A percentile compares a stretch with the other conserved stretches of the same genome.
phyloP scores from a whole-genome alignment of 1,284 basidiomycete genomes.

The Malassezia slooffiae region DNA sequence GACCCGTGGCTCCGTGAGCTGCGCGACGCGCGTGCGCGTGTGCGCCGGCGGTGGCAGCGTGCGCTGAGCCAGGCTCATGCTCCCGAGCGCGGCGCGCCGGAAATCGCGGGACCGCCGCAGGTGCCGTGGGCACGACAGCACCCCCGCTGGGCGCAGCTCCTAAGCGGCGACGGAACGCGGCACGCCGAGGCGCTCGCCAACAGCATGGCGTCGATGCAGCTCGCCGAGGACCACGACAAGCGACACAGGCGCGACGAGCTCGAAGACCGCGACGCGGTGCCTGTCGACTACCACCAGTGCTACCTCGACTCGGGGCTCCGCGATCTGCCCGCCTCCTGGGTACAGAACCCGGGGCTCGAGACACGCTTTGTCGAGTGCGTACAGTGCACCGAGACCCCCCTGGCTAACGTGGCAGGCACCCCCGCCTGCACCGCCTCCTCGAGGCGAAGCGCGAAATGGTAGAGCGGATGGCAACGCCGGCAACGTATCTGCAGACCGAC shows the following conservation, averaged over 20 bases:
- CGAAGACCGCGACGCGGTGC: constrained; percentile 59
- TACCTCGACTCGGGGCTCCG: constrained; percentile 58
- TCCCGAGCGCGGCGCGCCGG: too few species aligned
- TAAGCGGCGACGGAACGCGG: too few species aligned
- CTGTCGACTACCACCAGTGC: constrained; percentile 83
- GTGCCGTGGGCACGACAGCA: neutral
- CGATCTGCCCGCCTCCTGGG: constrained; percentile 32
- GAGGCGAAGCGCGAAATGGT: constrained; percentile 32
- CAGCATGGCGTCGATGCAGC: too few species aligned
- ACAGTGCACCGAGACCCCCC: constrained; percentile 48
- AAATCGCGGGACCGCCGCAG: too few species aligned
- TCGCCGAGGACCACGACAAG: too few species aligned
- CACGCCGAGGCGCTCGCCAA: too few species aligned
- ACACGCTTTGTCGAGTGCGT: constrained; percentile 84
- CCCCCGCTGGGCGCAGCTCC: constrained; percentile 1
- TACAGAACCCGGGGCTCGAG: constrained; percentile 48
- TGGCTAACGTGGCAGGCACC: constrained; percentile 62
- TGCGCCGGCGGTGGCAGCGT: too few species aligned
- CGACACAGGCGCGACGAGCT: too few species aligned
- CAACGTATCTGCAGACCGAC: constrained; percentile 31
- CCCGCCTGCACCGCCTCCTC: constrained; percentile 31
- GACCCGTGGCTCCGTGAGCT: too few species aligned
- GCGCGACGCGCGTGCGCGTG: too few species aligned
- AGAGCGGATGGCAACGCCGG: constrained; percentile 21
- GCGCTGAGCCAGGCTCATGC: too few species aligned